Percentiles rank a stretch among this genome's conserved stretches.
These are phyloP conservation scores for Solanum pennellii DNA, from an alignment of 257 asterid species.

Conservation along the genomic window DNA sequence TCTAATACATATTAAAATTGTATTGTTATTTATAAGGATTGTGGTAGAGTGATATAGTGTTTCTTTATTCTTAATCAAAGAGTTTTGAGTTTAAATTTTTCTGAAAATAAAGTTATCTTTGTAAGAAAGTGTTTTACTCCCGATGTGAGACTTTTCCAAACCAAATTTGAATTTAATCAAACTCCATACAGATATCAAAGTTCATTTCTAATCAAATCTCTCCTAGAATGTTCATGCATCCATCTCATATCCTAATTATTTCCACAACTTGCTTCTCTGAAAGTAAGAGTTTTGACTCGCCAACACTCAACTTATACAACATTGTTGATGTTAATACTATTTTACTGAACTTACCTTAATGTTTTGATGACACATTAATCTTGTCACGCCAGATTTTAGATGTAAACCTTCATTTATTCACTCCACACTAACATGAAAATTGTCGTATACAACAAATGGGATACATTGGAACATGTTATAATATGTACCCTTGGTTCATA, in stretches of 20 bases:
- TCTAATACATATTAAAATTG: neutral
- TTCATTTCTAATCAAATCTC: neutral
- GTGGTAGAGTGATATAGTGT: neutral
- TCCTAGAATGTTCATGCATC: neutral
- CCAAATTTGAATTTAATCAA: no score
- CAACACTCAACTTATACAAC: neutral
- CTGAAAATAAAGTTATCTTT: neutral
- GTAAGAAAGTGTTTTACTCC: neutral
- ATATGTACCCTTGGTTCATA: neutral
- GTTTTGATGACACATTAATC: neutral
- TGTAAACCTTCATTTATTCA: neutral
- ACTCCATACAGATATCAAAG: neutral
- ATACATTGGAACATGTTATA: neutral
- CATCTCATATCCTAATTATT: neutral
- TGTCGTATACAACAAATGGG: neutral
- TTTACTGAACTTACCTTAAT: neutral
- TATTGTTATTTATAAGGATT: no score
- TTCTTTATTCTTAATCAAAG: no score
- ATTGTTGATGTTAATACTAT: neutral
- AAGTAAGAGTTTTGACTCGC: neutral
- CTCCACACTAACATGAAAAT: neutral
- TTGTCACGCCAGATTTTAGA: neutral
- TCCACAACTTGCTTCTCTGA: neutral
- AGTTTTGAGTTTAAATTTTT: no score
- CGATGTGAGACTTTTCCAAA: neutral